Evolutionary conservation across 371 early-diverging fungal species (phyloP), one percentile per base, ranked within the genome.

Genomic region (Saksenaea vasiformis): DNA sequence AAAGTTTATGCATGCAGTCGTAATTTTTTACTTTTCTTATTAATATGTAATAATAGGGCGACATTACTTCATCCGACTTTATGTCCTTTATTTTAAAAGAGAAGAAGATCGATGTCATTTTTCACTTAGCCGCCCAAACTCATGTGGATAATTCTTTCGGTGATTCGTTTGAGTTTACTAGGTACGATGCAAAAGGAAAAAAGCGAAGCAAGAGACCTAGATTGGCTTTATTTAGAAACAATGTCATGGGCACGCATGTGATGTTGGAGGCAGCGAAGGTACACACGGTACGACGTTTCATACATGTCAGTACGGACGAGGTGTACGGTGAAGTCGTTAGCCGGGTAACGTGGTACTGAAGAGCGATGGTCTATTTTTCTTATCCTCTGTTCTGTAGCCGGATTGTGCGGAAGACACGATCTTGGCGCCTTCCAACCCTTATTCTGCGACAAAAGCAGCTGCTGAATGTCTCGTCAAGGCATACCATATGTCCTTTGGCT

Each of bases 61-160:
- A 93, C 61, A 88, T 92, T 38, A 89, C 89, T 1, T 87, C 88
- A 15, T 70, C 80, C 5, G 90, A 90, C 54, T 86, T 91, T 54
- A 87, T 92, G 66, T 77, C 83, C 22, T 87, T 85, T 60, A 75
- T 92, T 19, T 70, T 94, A 41, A 73, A 73, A 17, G 88, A 91
- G 61, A 84, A 92, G 62, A 68, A 80, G 61, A 91, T 95, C 47
- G 91, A 93, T 65, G 87, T 87, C 13, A 88, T 95, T 36, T 76
- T 93, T 60, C 94, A 95, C 68, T 76, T 93, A 36, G 95, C 95
- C 5, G 94, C 95, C 19, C 92, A 92, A 64, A 90, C 93, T 0
- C 92, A 93, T 72, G 95, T 95, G 15, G 93, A 95, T 76, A 92
- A 93, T 70, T 95, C 95, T n/a, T 88, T 88, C 76, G 92, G 92